Evolutionary conservation across 148 eudicot genomes (phyloP), one percentile per base, ranked within the genome.

Genomic region (Bassia scoparia): DNA sequence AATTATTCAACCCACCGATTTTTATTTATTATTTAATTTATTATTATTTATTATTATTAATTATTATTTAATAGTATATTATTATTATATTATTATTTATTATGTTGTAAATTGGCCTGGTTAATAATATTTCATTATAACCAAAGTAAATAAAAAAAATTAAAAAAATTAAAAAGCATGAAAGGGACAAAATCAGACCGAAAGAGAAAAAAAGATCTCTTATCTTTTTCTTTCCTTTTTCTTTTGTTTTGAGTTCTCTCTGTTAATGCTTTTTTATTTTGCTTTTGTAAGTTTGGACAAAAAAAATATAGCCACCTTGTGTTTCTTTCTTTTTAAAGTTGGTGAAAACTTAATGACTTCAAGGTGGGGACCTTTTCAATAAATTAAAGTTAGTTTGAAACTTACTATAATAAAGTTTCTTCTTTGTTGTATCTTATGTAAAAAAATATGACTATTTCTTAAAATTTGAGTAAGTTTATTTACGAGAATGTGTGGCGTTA

Each of bases 271-370:
- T 72, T 44, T 67, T 12, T 37, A 24, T 6, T 9, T 14, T 52
- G 9, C 33, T 53, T 50, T 23, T 46, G 34, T 30, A 35, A 33
- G 63, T 64, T 74, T 49, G 66, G 66, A 13, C 23, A 41, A 68
- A 58, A 74, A 50, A 75, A 68, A n/a, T n/a, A n/a, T n/a, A n/a
- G 67, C 8, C 72, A 38, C 67, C 52, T 75, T 43, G 56, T 30
- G 59, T 23, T 59, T 67, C 78, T 68, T 24, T n/a, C n/a, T n/a
- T n/a, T n/a, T n/a, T 26, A 7, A 30, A 21, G 44, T 33, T 49
- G 46, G 27, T 8, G 58, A 48, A 1, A 63, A 66, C 53, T 24
- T 66, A 43, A 43, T 24, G 15, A 21, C 34, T 66, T 26, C 34
- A 38, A 38, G 4, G 17, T 64, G 23, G 49, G 24, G 34, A 6